A percentile compares a stretch with the other conserved stretches of the same genome.
Evolutionary conservation across 495 filamentous ascomycete species (phyloP).

Genomic region (Aspergillus baeticus): DNA sequence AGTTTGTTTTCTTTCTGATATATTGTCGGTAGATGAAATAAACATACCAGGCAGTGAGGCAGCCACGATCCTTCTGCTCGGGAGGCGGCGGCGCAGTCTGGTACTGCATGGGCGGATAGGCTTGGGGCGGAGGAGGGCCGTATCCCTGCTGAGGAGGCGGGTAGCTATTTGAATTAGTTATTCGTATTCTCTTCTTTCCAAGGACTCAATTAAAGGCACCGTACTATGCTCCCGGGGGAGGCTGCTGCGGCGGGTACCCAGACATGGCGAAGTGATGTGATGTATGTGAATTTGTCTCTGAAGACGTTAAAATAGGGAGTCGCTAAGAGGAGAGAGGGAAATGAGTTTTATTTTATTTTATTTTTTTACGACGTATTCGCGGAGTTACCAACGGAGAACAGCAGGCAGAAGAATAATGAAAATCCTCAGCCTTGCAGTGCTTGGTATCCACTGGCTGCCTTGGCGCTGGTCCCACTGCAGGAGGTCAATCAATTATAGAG

Average conservation of each 20-base stretch:
- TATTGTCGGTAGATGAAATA: background rate
- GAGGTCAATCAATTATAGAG: no score
- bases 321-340: background rate
- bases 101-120: conserved; percentile 26
- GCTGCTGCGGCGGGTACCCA: conserved; percentile 12
- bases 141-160: conserved; percentile 2
- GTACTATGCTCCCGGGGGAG: conserved; percentile 14
- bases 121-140: conserved; percentile 10
- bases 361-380: no score
- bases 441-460: background rate
- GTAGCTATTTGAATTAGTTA: no score
- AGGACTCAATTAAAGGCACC: no score
- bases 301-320: background rate
- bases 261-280: conserved; percentile 3
- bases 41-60: conserved; percentile 21
- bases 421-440: conserved; percentile 9
- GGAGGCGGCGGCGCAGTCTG: conserved; percentile 18
- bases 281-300: background rate
- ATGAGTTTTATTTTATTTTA: background rate
- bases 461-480: background rate
- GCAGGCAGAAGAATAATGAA: conserved; percentile 14
- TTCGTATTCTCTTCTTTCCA: no score
- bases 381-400: no score
- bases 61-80: conserved; percentile 24
- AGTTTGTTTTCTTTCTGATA: background rate